Base-by-base conservation (phyloP, 805 yeast species). In the Teunomyces panamensis region DNA sequence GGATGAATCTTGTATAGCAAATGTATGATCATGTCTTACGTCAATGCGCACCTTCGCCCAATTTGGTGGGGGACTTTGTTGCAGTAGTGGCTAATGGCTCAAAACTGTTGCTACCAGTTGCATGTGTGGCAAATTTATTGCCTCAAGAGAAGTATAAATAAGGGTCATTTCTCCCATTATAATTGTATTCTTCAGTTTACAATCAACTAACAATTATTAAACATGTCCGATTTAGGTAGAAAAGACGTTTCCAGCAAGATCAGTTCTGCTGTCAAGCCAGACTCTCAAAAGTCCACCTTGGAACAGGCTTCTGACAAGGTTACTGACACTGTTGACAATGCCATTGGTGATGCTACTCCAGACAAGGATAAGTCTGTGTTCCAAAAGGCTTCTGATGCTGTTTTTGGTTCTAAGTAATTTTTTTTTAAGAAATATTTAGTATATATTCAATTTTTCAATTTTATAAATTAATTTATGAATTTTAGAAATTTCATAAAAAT, bases 181-280 rank as follows among this genome's bases (percentile, higher is more conserved):
- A 16, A 2, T n/a, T 16, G 24, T 30, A 11, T 44, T 36, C 41
- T 34, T 29, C 26, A 29, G 32, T 11, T 27, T 30, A 17, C 9
- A 17, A 9, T 30, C 24, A 17, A 42, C 20, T 14, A 39, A 37
- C 28, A 28, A 30, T 20, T 34, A 45, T 45, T 33, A 41, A 56
- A 20, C 20, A 73, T 73, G 77, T 64, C 74, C 53, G 75, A 73
- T 67, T 48, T 62, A 36, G 77, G 77, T 53, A 68, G 77, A 63
- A 66, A 72, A 67, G 64, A 65, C 52, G 60, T 71, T 53, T 56
- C 66, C 47, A 75, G 69, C 60, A 73, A 73, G 57, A 57, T 68
- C 49, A 45, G 51, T 43, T 59, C 70, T 45, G 65, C 71, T 46
- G 60, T 72, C 30, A 71, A 62, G 59, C 77, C 77, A 57, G 73